Conservation (phyloP, 2,329 filamentous ascomycete species). For the Colletotrichum sp. region DNA sequence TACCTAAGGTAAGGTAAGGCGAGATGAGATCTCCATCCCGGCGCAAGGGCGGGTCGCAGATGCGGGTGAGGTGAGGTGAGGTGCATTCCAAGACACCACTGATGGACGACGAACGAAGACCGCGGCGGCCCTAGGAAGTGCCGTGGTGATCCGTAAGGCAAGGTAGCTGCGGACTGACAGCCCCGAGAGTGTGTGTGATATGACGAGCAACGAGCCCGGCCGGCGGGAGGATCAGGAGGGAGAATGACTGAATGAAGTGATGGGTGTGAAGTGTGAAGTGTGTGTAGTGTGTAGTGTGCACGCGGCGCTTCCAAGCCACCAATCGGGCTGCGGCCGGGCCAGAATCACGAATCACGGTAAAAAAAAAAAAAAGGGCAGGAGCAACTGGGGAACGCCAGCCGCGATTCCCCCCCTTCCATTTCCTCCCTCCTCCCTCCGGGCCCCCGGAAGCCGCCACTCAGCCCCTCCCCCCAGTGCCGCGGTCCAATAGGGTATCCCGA, state of each 20-base stretch:
- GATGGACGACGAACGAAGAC: not conserved
- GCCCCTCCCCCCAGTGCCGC: not conserved
- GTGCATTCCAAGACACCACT: not conserved
- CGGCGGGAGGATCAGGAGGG: not conserved
- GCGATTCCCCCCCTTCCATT: not conserved
- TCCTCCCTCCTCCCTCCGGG: not conserved
- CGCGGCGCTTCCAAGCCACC: not conserved
- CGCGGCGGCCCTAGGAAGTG: not conserved
- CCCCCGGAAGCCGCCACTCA: slow-evolving; percentile 6
- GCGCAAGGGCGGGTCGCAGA: not conserved
- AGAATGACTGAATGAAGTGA: not conserved
- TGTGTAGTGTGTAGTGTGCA: not conserved
- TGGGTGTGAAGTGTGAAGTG: not conserved
- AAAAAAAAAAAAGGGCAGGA: not conserved
- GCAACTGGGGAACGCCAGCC: not conserved
- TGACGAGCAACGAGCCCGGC: not conserved
- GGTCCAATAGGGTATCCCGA: slow-evolving; percentile 5
- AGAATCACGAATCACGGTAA: not conserved
- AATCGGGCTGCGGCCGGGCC: slow-evolving; percentile 8
- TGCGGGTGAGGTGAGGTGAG: not conserved
- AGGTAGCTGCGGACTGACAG: not conserved
- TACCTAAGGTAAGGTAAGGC: not conserved
- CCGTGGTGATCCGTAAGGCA: not conserved
- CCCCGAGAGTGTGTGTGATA: not conserved
- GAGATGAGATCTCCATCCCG: not conserved